phyloP scores from a whole-genome alignment of 441 rosid genomes.

The Erodium moschatum region DNA sequence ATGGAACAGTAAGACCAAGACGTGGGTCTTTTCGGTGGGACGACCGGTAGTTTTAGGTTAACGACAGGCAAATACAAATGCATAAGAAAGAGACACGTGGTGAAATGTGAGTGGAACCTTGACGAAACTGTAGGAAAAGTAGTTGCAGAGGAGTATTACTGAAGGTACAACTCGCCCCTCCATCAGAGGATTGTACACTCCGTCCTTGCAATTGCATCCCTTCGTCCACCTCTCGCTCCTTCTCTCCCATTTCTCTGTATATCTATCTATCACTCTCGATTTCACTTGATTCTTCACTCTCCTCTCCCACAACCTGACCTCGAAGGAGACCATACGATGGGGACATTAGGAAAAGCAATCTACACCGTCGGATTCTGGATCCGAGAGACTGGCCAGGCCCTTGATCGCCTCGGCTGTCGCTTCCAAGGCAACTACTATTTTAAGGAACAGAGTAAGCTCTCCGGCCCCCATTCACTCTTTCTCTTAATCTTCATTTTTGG shows the following conservation, averaged over 20 bases:
- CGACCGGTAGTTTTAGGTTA: neutral
- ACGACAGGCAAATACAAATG: neutral
- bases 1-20: too few species aligned
- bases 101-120: neutral
- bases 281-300: neutral
- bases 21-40: too few species aligned
- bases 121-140: neutral
- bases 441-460: constrained; percentile 62
- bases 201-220: too few species aligned
- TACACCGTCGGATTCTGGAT: constrained; percentile 7
- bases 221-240: neutral
- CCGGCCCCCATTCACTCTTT: neutral
- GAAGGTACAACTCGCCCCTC: neutral
- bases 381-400: constrained; percentile 62
- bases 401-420: constrained; percentile 90
- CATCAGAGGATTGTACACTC: constrained; percentile 1
- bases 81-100: neutral
- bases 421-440: constrained; percentile 76
- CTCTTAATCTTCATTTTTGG: too few species aligned
- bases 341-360: constrained; percentile 3
- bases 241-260: neutral
- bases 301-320: neutral
- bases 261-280: neutral
- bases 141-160: too few species aligned
- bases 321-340: neutral